Percentiles rank a stretch among this genome's conserved stretches.
Evolutionary conservation across 192 early-diverging fungal species (phyloP).

Genomic region (Entomortierella chlamydospora): DNA sequence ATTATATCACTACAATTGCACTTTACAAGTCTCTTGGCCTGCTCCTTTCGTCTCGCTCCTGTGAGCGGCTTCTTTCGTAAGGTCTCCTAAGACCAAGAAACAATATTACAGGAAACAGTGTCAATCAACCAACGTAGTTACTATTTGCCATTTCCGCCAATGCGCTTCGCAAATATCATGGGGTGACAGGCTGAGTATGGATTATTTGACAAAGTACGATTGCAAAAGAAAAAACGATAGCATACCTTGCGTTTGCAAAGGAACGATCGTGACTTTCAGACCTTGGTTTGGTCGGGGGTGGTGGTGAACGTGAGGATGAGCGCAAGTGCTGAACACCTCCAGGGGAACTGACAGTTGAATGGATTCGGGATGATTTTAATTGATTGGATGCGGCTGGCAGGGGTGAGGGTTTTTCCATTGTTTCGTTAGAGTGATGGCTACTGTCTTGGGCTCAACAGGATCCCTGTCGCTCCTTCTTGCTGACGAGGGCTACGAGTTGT

Average conservation of each 20-base stretch:
- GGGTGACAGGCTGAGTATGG: too few relatives aligned
- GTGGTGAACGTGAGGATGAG: conserved; percentile 47
- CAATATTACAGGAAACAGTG: too few relatives aligned
- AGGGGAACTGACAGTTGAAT: conserved; percentile 51
- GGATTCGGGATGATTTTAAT: conserved; percentile 43
- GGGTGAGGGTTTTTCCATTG: conserved; percentile 47
- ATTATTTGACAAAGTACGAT: too few relatives aligned
- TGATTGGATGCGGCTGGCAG: conserved; percentile 47
- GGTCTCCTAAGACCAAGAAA: conserved; percentile 19
- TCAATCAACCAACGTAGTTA: neutral
- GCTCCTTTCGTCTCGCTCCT: conserved; percentile 44
- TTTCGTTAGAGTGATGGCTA: neutral
- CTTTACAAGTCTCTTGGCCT: conserved; percentile 51
- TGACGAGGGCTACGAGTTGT: neutral
- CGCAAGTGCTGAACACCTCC: conserved; percentile 47
- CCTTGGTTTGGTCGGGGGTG: conserved; percentile 43
- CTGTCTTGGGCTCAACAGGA: neutral
- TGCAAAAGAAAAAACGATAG: too few relatives aligned
- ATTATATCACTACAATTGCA: neutral
- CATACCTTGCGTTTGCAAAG: conserved; percentile 30
- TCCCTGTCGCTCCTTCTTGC: neutral
- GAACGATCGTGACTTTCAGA: conserved; percentile 52
- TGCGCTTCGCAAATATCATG: too few relatives aligned
- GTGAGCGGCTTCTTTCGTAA: conserved; percentile 39
- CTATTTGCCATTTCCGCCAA: too few relatives aligned